Base-by-base conservation (phyloP, 2,329 filamentous ascomycete species). In the Rutstroemia sydowiana region DNA sequence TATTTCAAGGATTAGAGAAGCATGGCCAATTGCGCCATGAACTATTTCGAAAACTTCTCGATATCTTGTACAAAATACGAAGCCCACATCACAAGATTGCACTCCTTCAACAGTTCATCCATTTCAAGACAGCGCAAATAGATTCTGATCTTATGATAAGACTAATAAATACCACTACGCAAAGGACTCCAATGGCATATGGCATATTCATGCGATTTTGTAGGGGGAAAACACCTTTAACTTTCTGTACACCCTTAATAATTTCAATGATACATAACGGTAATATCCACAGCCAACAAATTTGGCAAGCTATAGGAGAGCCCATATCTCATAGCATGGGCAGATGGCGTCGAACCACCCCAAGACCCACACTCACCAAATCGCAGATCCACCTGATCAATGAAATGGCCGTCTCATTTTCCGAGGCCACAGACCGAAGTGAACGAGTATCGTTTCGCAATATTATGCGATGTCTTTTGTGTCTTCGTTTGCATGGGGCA, bases 381-480 rank as follows among this genome's bases (percentile, higher is more conserved):
- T 32, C 47, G 9, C 56, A 51, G 46, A 51, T 58, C 10, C 41
- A 53, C 18, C 47, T 65, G 8, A 39, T 66, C 3, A 44, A 50
- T 2, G 55, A 56, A 23, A 62, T 66, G 57, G 64, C 64, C 16
- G 45, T 52, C 3, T 54, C 51, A n/a, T 66, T 66, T 53, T 57
- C 64, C 10, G 34, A 51, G 13, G 50, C 49, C 8, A 30, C 52
- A 7, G 23, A 36, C 7, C 55, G 55, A 9, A 34, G 52, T 11
- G 52, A 39, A 9, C 52, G 60, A 36, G 52, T 54, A 13, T 58
- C 59, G 13, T 42, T 66, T n/a, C 58, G 63, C 8, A 62, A 62
- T 50, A 58, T 66, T 18, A 45, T 42, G 31, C 59, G 59, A 45
- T 66, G 62, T 45, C 43, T 61, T 13, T 47, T 51, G 26, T 59